Percentiles rank a stretch among this genome's conserved stretches.
Evolutionary conservation across 306 rosid species (phyloP).

Genomic region (Abrus pulchellus): DNA sequence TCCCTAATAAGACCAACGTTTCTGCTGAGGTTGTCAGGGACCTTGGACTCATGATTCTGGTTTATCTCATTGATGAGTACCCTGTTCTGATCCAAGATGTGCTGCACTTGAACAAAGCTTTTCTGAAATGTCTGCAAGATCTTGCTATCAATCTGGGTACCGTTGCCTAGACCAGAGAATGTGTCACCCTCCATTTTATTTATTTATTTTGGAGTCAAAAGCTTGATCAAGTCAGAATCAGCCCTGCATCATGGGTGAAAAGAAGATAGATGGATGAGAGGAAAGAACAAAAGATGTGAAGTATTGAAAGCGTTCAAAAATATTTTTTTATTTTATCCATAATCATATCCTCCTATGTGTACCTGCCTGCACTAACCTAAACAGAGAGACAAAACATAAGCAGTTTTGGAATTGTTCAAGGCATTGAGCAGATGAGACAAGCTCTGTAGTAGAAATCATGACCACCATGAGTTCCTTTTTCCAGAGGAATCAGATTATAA

Average conservation of each 20-base stretch:
- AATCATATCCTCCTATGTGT: constrained; percentile 65
- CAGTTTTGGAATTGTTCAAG: constrained; percentile 66
- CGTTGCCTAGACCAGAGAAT: constrained; percentile 73
- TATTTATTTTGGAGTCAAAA: constrained; percentile 38
- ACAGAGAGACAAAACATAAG: constrained; percentile 70
- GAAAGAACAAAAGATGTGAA: constrained; percentile 41
- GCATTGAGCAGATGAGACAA: constrained; percentile 81
- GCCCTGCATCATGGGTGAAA: constrained; percentile 59
- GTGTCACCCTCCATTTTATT: constrained; percentile 89
- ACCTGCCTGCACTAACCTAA: constrained; percentile 68
- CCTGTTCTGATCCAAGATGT: constrained; percentile 92
- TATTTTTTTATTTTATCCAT: constrained; percentile 46
- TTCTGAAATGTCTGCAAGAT: constrained; percentile 82
- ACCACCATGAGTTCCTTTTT: constrained; percentile 66
- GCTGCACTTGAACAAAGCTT: constrained; percentile 90
- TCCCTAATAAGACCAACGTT: constrained; percentile 91
- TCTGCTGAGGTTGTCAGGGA: constrained; percentile 88
- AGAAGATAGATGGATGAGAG: constrained; percentile 37
- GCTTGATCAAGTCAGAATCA: constrained; percentile 58
- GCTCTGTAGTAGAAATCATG: constrained; percentile 73
- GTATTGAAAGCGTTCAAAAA: constrained; percentile 32
- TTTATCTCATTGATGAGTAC: constrained; percentile 92
- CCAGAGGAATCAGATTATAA: constrained; percentile 63
- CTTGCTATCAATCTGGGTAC: constrained; percentile 73
- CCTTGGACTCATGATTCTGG: constrained; percentile 95